Evolutionary conservation across 148 eudicot species (phyloP), one percentile per base, ranked within the genome.

Genomic region (Selenicereus undatus): DNA sequence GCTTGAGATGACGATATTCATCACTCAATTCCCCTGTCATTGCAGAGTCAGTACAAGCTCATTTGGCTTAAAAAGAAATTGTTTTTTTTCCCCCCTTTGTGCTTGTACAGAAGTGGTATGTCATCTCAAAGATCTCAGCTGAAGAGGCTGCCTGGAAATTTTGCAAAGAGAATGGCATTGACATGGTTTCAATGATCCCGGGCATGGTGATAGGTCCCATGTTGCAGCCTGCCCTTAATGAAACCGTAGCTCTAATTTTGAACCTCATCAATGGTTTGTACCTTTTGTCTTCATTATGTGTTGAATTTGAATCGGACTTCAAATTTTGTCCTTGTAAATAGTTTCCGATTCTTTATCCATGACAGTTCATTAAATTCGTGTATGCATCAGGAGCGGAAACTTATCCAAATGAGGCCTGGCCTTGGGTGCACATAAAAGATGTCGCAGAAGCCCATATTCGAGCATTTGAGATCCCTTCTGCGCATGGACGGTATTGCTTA

Each of bases 391-490:
- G 88, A 27, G 48, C 73, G 22, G 70, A 78, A 65, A 60, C 71
- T 20, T 78, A 65, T 73, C 27, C 75, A 0, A 64, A 77, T 78
- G 78, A 48, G 42, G 20, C 36, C 4, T 75, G 71, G 22, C 17
- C 58, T 48, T 78, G 29, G 65, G 89, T 90, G 24, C 82, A 87
- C 86, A 87, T 88, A 42, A 87, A 84, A 81, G 91, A 90, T 86
- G 88, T 88, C 3, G 90, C 88, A 12, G 27, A 22, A 32, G 90
- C 89, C 52, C 91, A 87, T 74, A 60, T 88, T 24, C 74, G 30
- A 77, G 93, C 89, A 48, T 84, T 84, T 80, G 91, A 90, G 77
- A 52, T 76, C 45, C 82, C 90, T 78, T 84, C 89, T 1, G 90
- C 90, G 6, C 78, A 62, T 58, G 93, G 91, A 11, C 84, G 93